A percentile compares a stretch with the other conserved stretches of the same genome.
Conservation (phyloP, 2,329 filamentous ascomycete species). For the Pseudopyrenochaeta lycopersici region DNA sequence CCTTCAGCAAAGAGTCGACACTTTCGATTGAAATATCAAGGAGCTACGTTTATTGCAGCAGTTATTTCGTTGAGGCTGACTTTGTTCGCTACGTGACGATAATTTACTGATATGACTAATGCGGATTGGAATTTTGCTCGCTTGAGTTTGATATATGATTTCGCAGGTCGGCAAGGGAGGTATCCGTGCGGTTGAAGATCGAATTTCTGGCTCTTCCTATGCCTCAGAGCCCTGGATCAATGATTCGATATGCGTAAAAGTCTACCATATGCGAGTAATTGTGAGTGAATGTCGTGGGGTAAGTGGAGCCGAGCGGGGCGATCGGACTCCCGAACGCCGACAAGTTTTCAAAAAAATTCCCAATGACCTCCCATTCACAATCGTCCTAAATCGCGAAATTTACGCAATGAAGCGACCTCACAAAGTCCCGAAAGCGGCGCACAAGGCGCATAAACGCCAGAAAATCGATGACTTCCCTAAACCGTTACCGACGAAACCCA, state of each 20-base stretch:
- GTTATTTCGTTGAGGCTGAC: no score
- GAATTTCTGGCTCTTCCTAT: background rate
- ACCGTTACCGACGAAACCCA: conserved; percentile 28
- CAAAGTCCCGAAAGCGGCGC: conserved; percentile 48
- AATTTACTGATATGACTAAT: no score
- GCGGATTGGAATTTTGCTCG: background rate
- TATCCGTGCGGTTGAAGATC: no score
- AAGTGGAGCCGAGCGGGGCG: conserved; percentile 34
- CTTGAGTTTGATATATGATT: background rate
- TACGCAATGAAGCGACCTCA: conserved; percentile 49
- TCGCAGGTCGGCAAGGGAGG: no score
- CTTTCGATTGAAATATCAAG: background rate
- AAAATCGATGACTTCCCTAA: conserved; percentile 44
- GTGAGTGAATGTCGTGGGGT: conserved; percentile 18
- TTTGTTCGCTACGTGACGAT: background rate
- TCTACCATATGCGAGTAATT: background rate
- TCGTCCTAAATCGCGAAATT: conserved; percentile 6
- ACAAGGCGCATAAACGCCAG: conserved; percentile 54
- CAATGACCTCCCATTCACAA: conserved; percentile 9
- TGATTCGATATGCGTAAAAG: no score
- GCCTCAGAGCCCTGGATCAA: no score
- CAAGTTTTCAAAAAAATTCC: conserved; percentile 30
- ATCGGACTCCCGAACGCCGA: conserved; percentile 36
- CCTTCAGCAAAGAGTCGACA: background rate
- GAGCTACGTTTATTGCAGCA: background rate